Evolutionary conservation across 805 yeast genomes (phyloP), one percentile per base, ranked within the genome.

Genomic region (Saccharomycopsis malanga): DNA sequence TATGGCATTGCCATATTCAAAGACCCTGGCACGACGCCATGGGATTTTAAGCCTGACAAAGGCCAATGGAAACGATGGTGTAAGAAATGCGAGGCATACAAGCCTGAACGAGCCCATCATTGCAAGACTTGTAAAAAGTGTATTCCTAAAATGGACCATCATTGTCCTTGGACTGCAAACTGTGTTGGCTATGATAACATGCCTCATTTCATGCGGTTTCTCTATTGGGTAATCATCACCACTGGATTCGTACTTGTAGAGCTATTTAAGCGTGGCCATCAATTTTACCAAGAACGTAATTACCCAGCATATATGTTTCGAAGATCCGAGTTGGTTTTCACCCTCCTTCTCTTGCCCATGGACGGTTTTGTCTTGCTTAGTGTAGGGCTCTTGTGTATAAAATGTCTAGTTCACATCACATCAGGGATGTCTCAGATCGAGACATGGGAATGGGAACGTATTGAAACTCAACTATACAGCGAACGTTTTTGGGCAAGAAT

Each of bases 101-200:
- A 88, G 60, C 96, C 96, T 0, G 91, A 82, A 58, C 65, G 96
- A 52, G 58, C 87, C 2, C 96, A 88, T 59, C 96, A 88, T 65
- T 88, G 96, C 62, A 83, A 82, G 57, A 73, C 77, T 0, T 87
- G 94, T 58, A 70, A 74, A 5, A 60, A 58, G 36, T 88, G 96
- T 63, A 82, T 88, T 14, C 61, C 87, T 48, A 75, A 77, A 58
- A 89, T 88, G 96, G 97, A 88, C 62, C 97, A 88, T 61, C 96
- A 88, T 64, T 81, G 53, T 60, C 96, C 96, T 0, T 89, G 96
- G 96, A 87, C 95, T 0, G 75, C 77, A 62, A 89, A 86, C 59
- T 89, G 96, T 59, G 91, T 89, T 18, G 97, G 97, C 0, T 79
- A 77, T 59, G 61, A 63, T 0, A 89, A 89, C 58, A 69, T 77